Base-by-base conservation (phyloP, 192 early-diverging fungal species). In the Coemansia erecta region DNA sequence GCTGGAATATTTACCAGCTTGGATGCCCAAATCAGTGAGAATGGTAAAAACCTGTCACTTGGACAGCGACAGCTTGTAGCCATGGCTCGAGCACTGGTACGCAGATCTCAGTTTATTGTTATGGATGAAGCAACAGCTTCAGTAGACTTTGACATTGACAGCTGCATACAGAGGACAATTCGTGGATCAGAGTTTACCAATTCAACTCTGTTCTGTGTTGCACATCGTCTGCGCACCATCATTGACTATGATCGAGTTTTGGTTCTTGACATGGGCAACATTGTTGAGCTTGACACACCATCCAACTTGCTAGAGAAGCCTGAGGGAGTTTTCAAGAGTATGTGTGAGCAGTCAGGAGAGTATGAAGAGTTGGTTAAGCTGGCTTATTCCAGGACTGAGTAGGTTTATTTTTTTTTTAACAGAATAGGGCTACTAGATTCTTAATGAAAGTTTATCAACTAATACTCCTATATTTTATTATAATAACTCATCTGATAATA, bases 121-220 rank as follows among this genome's bases (percentile, higher is more conserved):
- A 74, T 93, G 77, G 90, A 94, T 63, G 92, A 93, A 63, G 92
- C 93, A 0, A 94, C 95, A 0, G 93, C 90, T 1, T 86, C 83
- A 12, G 91, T 94, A 4, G 95, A 98, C 66, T 85, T 87, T 68
- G 81, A 85, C 53, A 95, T 91, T 0, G 95, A 98, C 63, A 82
- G 82, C n/a, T 81, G 81, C 42, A 95, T 97, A 68, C 95, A 98
- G 72, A 63, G 70, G n/a, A 92, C 93, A 0, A 94, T 98, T 54
- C 88, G 92, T 24, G 63, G 73, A 26, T 84, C 87, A 52, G 82
- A 86, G 50, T 91, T 94, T 70, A 69, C 75, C 35, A 66, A 86
- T 44, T 82, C 86, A 3, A 91, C 95, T 0, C 65, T 98, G 33
- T 66, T 98, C 21, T 88, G 86, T 46, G 92, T 98, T 68, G 95